Evolutionary conservation across 257 asterid genomes (phyloP).

Genomic region (Capsicum baccatum): DNA sequence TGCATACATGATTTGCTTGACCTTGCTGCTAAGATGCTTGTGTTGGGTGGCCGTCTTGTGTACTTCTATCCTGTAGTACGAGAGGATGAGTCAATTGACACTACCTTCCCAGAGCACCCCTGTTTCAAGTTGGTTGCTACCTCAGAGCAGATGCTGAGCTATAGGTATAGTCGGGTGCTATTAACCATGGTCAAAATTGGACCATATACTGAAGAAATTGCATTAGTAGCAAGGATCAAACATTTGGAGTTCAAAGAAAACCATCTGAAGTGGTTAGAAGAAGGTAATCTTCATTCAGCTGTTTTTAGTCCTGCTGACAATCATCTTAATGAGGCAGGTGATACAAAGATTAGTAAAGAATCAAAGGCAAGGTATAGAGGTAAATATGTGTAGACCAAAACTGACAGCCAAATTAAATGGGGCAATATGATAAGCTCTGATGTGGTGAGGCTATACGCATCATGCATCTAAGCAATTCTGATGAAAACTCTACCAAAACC

Average conservation of each 20-base stretch:
- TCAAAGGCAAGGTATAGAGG: slow-evolving; percentile 89
- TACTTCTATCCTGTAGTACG: slow-evolving; percentile 89
- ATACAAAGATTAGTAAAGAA: slow-evolving; percentile 51
- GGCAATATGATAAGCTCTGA: slow-evolving; percentile 11
- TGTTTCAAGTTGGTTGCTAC: slow-evolving; percentile 73
- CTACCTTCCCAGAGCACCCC: slow-evolving; percentile 85
- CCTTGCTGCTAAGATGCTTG: slow-evolving; percentile 92
- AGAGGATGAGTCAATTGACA: slow-evolving; percentile 63
- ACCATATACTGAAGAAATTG: slow-evolving; percentile 72
- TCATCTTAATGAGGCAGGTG: slow-evolving; percentile 48
- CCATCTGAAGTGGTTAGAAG: slow-evolving; percentile 95
- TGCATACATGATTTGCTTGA: slow-evolving; percentile 96
- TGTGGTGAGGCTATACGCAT: background rate
- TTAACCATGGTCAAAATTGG: slow-evolving; percentile 72
- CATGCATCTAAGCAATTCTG: background rate
- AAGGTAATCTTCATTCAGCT: slow-evolving; percentile 93
- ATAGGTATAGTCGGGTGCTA: slow-evolving; percentile 82
- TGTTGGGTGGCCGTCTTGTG: slow-evolving; percentile 87
- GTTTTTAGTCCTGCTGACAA: slow-evolving; percentile 73
- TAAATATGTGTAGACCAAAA: slow-evolving; percentile 73
- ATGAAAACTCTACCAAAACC: background rate
- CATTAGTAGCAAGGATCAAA: slow-evolving; percentile 61
- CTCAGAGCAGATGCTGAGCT: slow-evolving; percentile 91
- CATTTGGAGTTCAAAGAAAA: slow-evolving; percentile 82
- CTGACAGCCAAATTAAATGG: background rate